Base-by-base conservation (phyloP, 106 monocot genomes). In the Dioscorea dumetorum region DNA sequence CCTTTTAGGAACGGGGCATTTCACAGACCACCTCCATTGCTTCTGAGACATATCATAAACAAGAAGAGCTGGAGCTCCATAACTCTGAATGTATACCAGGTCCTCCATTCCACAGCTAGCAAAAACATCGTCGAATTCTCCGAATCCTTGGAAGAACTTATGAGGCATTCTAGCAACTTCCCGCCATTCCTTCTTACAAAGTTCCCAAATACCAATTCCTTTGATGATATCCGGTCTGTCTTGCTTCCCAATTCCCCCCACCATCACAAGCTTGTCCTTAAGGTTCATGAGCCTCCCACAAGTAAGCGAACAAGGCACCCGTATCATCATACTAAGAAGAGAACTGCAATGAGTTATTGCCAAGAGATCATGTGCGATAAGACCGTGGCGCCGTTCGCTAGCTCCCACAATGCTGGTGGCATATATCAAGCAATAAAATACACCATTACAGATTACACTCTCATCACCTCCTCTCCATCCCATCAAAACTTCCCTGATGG, bases 181-280 rank as follows among this genome's bases (percentile, higher is more conserved):
- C 18, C 64, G 64, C 95, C 95, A 95, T 9, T 73, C 63, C 22
- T 57, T 79, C 48, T 82, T 62, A 12, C 78, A 23, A 50, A 95
- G 85, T 71, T 91, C 88, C 95, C 91, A 91, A n/a, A 95, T 86
- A 24, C 91, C 84, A 24, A 95, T 95, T 33, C 91, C 95, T 68
- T 86, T 95, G 60, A 95, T 95, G 34, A 91, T 80, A 65, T 95
- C 91, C 0, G 85, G 77, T 52, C 91, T 67, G 64, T 86, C 86
- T 49, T 79, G 75, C 23, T 86, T 88, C 18, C 86, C 91, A 41
- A 91, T 95, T 19, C 95, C 95, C 5, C 91, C 95, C 16, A 95
- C 86, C 88, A 91, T 63, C n/a, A 95, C 82, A 70, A 95, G 72
- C 71, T 34, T 91, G 18, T 88, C 88, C 22, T 78, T 79, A 2